These are phyloP conservation scores for Coleophoma cylindrospora DNA, from an alignment of 2,329 filamentous ascomycete species.

Conservation along the genomic window DNA sequence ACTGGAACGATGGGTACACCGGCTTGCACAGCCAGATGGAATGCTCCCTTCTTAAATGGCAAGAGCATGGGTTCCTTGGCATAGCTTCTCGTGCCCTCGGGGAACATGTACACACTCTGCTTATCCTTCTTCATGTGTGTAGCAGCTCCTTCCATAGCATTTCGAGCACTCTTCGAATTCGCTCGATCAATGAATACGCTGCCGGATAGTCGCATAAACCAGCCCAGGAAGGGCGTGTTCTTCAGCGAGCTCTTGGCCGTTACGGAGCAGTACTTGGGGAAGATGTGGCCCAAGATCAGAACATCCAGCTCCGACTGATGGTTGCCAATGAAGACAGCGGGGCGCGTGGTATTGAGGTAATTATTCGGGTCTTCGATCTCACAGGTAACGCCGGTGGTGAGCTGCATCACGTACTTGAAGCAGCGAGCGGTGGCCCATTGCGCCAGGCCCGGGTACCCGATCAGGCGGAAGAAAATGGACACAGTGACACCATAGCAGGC, in stretches of 20 bases:
- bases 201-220: conserved; percentile 87
- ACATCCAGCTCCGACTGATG: conserved; percentile 97
- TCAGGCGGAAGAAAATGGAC: conserved; percentile 64
- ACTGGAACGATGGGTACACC: conserved; percentile 89
- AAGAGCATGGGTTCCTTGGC: conserved; percentile 73
- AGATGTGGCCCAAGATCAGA: conserved; percentile 81
- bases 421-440: conserved; percentile 80
- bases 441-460: conserved; percentile 69
- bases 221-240: conserved; percentile 78
- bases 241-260: conserved; percentile 86
- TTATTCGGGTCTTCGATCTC: conserved; percentile 63
- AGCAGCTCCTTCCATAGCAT: conserved; percentile 81
- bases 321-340: conserved; percentile 88
- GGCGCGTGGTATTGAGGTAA: conserved; percentile 52
- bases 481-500: conserved; percentile 72
- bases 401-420: conserved; percentile 76
- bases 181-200: conserved; percentile 93
- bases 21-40: conserved; percentile 91
- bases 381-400: conserved; percentile 74
- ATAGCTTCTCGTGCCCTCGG: conserved; percentile 91
- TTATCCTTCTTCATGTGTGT: conserved; percentile 67
- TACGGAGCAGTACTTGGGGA: conserved; percentile 87
- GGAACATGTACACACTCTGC: conserved; percentile 82
- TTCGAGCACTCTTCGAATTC: conserved; percentile 75
- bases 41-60: conserved; percentile 99